Conservation (phyloP, 805 yeast species). For the Wickerhamomyces mucosus region DNA sequence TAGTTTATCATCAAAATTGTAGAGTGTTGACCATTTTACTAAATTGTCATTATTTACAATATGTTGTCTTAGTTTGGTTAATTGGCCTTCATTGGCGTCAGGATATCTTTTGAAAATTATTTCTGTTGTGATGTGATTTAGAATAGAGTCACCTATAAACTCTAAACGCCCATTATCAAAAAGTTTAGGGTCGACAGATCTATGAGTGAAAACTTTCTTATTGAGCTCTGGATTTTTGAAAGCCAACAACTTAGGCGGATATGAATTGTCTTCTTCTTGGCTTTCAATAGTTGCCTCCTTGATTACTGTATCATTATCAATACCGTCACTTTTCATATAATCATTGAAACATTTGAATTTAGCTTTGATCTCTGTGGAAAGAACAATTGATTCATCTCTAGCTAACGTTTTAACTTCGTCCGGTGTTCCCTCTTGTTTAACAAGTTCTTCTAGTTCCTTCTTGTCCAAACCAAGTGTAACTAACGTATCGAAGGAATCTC, state of each 20-base stretch:
- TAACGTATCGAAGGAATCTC: background rate
- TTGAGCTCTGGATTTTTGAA: conserved; percentile 46
- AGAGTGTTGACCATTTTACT: background rate
- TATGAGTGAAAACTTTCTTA: conserved; percentile 66
- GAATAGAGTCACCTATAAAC: background rate
- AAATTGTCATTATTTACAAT: background rate
- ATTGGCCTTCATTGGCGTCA: background rate
- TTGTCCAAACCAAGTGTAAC: background rate
- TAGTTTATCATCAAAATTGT: background rate
- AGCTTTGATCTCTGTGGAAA: background rate
- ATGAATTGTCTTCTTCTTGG: conserved; percentile 6
- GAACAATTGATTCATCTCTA: background rate
- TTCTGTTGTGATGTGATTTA: background rate
- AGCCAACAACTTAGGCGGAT: conserved; percentile 62
- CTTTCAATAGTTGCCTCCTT: background rate
- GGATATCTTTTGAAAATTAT: background rate
- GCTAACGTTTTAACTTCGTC: background rate
- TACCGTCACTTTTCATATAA: background rate
- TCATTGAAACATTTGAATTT: background rate
- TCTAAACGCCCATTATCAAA: background rate
- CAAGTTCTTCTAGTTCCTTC: background rate
- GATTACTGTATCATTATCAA: background rate
- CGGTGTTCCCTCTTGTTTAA: background rate
- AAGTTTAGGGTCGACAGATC: too few species aligned
- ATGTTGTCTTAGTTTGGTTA: background rate